These are phyloP conservation scores for Fusarium sp. DNA, from an alignment of 2,329 filamentous ascomycete species.

Conservation along the genomic window DNA sequence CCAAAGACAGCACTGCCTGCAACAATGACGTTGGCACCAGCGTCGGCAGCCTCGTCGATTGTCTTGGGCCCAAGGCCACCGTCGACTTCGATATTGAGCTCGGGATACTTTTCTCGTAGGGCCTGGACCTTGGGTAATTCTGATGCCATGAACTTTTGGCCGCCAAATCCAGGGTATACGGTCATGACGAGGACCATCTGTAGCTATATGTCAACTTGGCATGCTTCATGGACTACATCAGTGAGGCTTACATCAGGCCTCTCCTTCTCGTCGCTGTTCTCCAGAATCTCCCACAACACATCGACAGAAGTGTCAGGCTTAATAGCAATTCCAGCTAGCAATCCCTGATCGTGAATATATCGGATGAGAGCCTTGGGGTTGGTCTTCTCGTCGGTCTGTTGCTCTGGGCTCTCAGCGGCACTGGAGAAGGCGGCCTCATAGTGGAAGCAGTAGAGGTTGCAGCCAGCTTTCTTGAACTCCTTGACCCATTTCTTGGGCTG, in stretches of 20 bases:
- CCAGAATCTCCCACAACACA: conserved; percentile 90
- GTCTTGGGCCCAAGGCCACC: conserved; percentile 89
- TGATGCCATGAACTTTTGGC: conserved; percentile 97
- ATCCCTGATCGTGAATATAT: conserved; percentile 88
- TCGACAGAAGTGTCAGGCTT: conserved; percentile 93
- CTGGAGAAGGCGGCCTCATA: conserved; percentile 95
- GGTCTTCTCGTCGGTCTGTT: conserved; percentile 75
- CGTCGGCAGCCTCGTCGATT: conserved; percentile 92
- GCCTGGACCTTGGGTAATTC: conserved; percentile 93
- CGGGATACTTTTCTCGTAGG: conserved; percentile 84
- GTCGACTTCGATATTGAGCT: conserved; percentile 97
- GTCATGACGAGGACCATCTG: conserved; percentile 99
- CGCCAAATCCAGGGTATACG: conserved; percentile 95
- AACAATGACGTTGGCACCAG: conserved; percentile 97
- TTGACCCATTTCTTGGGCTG: conserved; percentile 98
- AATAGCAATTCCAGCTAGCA: conserved; percentile 93
- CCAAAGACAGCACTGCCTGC: conserved; percentile 96
- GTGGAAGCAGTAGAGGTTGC: conserved; percentile 99
- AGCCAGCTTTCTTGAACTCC: conserved; percentile 92
- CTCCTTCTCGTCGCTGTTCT: conserved; percentile 76
- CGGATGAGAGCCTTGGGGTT: conserved; percentile 85
- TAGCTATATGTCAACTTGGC: conserved; percentile 14
- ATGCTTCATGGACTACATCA: neutral
- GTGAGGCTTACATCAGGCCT: conserved; percentile 82
- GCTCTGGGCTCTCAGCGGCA: conserved; percentile 82